phyloP scores from a whole-genome alignment of 768 basidiomycete genomes.

The Russula dissimulans region DNA sequence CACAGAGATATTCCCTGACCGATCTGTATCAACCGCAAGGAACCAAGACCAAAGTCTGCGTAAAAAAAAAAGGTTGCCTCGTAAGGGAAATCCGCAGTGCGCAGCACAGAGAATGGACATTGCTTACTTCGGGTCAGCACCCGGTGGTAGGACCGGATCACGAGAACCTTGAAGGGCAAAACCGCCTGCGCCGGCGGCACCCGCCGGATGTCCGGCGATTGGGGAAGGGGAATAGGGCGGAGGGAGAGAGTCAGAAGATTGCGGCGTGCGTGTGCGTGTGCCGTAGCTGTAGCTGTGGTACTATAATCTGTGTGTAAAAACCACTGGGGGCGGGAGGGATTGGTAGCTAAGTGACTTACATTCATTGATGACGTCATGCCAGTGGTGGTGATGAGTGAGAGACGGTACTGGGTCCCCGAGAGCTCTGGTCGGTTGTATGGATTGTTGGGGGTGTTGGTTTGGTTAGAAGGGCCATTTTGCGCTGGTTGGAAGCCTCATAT shows the following conservation, averaged over 20 bases:
- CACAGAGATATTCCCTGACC: slow-evolving; percentile 59
- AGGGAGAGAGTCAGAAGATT: not conserved
- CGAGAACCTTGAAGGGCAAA: slow-evolving; percentile 22
- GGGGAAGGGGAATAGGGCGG: not conserved
- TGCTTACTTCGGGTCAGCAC: slow-evolving; percentile 67
- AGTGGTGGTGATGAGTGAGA: too few relatives aligned
- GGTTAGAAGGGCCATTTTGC: too few relatives aligned
- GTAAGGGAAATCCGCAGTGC: not conserved
- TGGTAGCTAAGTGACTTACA: too few relatives aligned
- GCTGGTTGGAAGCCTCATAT: too few relatives aligned
- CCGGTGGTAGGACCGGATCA: slow-evolving; percentile 43
- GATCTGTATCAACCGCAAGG: slow-evolving; percentile 55
- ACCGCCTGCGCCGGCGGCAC: slow-evolving; percentile 27
- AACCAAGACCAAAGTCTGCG: slow-evolving; percentile 69
- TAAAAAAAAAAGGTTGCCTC: not conserved
- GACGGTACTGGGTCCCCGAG: too few relatives aligned
- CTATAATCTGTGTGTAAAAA: not conserved
- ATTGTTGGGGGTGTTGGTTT: too few relatives aligned
- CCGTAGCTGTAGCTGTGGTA: too few relatives aligned
- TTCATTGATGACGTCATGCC: too few relatives aligned
- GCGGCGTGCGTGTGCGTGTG: not conserved
- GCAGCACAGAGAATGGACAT: not conserved
- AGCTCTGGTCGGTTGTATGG: too few relatives aligned
- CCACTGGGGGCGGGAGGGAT: too few relatives aligned
- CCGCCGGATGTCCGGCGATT: not conserved